Evolutionary conservation across 2,329 filamentous ascomycete species (phyloP).

Genomic region (Sphaerostilbella broomeana): DNA sequence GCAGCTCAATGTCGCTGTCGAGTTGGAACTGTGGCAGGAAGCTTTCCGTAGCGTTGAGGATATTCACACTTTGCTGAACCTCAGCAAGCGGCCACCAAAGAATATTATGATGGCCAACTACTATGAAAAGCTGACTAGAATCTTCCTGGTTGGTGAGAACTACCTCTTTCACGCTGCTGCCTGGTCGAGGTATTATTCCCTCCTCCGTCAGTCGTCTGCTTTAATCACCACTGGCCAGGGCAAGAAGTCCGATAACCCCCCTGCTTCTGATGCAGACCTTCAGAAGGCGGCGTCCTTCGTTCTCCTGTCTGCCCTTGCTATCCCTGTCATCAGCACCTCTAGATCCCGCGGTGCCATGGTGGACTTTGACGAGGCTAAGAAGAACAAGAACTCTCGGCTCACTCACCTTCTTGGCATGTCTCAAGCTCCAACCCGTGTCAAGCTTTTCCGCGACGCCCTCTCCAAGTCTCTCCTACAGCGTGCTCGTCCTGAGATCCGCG

Average conservation of each 20-base stretch:
- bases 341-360: constrained; percentile 92
- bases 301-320: constrained; percentile 88
- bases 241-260: constrained; percentile 90
- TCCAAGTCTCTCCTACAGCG: constrained; percentile 93
- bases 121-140: constrained; percentile 97
- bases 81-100: constrained; percentile 97
- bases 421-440: constrained; percentile 77
- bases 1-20: constrained; percentile 95
- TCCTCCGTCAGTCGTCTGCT: constrained; percentile 83
- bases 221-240: constrained; percentile 78
- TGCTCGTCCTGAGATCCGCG: constrained; percentile 87
- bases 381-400: constrained; percentile 97
- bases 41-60: constrained; percentile 99
- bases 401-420: constrained; percentile 95
- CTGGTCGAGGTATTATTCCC: constrained; percentile 95
- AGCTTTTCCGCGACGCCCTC: constrained; percentile 90
- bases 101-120: constrained; percentile 99
- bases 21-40: constrained; percentile 98
- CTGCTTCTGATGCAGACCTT: constrained; percentile 80
- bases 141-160: constrained; percentile 98
- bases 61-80: constrained; percentile 91
- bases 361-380: constrained; percentile 92
- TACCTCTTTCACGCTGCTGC: constrained; percentile 98
- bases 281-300: constrained; percentile 95
- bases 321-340: constrained; percentile 97